A percentile compares a stretch with the other conserved stretches of the same genome.
Evolutionary conservation across 768 basidiomycete species (phyloP).

Genomic region (Rhizopogon sp.): DNA sequence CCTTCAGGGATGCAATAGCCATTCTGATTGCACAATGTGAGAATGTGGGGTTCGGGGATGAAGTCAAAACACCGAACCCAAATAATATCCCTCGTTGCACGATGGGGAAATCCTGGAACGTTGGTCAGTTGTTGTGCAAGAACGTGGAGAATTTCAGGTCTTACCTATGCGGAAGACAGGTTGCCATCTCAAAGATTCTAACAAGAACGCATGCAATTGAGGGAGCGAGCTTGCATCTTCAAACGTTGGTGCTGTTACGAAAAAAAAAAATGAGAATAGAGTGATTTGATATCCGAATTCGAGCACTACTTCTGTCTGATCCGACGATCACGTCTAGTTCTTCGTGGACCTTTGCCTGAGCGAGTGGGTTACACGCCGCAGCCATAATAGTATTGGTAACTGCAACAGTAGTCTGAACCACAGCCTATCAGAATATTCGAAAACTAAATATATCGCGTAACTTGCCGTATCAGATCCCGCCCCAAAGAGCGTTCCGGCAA

Average conservation of each 20-base stretch:
- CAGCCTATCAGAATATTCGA: neutral
- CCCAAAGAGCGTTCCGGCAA: conserved; percentile 55
- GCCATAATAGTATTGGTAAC: conserved; percentile 48
- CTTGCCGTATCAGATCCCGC: conserved; percentile 49
- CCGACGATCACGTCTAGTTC: conserved; percentile 47
- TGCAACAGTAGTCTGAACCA: conserved; percentile 36
- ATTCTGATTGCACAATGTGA: neutral
- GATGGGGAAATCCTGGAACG: conserved; percentile 51
- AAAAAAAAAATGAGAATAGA: neutral
- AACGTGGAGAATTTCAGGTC: neutral
- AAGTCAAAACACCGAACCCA: conserved; percentile 25
- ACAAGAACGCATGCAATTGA: conserved; percentile 25
- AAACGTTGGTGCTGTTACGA: conserved; percentile 26
- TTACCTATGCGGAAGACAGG: conserved; percentile 19
- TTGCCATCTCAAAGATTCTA: conserved; percentile 29
- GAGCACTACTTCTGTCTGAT: conserved; percentile 13
- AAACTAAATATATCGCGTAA: neutral
- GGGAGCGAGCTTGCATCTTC: conserved; percentile 22
- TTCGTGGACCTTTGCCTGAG: conserved; percentile 39
- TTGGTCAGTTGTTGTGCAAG: neutral
- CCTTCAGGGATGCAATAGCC: conserved; percentile 20
- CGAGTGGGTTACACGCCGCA: conserved; percentile 43
- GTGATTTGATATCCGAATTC: neutral
- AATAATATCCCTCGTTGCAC: conserved; percentile 52
- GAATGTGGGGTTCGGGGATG: conserved; percentile 6